Conservation (phyloP, 306 rosid species). For the Psophocarpus tetragonolobus region DNA sequence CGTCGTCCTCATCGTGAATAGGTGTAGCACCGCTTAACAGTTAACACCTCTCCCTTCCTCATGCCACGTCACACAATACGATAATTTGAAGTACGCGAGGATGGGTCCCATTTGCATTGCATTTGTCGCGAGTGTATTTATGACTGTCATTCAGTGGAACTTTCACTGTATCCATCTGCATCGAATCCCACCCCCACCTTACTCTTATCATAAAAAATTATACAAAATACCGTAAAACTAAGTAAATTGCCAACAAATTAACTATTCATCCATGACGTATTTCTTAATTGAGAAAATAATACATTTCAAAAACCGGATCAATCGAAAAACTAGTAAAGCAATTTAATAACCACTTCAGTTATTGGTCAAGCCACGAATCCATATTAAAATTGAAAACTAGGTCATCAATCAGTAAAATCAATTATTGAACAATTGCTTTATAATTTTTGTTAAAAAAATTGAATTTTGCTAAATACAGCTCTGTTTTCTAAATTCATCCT, state of each 20-base stretch:
- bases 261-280: no score
- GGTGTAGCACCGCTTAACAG: not conserved
- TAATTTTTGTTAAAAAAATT: no score
- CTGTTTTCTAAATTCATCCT: no score
- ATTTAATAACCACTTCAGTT: no score
- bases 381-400: no score
- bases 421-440: no score
- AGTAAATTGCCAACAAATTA: not conserved
- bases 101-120: not conserved
- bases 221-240: not conserved
- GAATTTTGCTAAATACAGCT: no score
- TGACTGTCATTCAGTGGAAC: not conserved
- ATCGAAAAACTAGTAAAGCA: no score
- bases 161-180: not conserved
- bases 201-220: not conserved
- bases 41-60: not conserved
- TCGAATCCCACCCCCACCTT: not conserved
- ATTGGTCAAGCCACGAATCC: no score
- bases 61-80: not conserved
- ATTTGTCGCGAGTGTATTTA: not conserved
- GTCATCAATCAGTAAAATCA: no score
- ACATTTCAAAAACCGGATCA: no score
- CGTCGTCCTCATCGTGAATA: not conserved
- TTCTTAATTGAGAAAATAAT: no score
- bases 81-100: not conserved